A percentile compares a stretch with the other conserved stretches of the same genome.
Conservation (phyloP, 805 yeast species). For the Ogataea henricii region DNA sequence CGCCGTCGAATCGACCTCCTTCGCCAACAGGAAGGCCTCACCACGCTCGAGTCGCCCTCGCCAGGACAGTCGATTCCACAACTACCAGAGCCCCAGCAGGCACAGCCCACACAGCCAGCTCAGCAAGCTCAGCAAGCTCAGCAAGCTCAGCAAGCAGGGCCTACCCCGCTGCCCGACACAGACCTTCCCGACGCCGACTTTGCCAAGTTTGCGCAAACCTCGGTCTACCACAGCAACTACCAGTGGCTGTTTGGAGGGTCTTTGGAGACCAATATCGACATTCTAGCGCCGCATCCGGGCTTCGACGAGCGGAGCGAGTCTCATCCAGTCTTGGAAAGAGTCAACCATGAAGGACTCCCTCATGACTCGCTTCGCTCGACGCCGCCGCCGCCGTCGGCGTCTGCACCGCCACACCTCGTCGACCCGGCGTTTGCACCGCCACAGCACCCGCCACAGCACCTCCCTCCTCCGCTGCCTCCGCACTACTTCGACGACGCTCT, state of each 20-base stretch:
- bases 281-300: too few species aligned
- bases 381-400: neutral
- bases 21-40: constrained; percentile 5
- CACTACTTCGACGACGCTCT: neutral
- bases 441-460: neutral
- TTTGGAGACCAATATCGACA: neutral
- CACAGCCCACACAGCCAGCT: neutral
- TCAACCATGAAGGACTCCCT: too few species aligned
- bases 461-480: too few species aligned
- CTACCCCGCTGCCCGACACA: neutral
- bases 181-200: neutral
- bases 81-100: neutral
- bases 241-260: constrained; percentile 18
- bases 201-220: neutral
- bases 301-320: too few species aligned
- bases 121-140: neutral
- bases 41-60: neutral
- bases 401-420: neutral
- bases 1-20: constrained; percentile 14
- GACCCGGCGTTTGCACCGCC: neutral
- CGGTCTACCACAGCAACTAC: constrained; percentile 3
- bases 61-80: neutral
- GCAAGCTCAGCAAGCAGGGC: neutral
- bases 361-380: too few species aligned
- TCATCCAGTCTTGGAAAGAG: too few species aligned